These are phyloP conservation scores for Spathaspora boniae DNA, from an alignment of 805 yeast genomes.

Conservation along the genomic window DNA sequence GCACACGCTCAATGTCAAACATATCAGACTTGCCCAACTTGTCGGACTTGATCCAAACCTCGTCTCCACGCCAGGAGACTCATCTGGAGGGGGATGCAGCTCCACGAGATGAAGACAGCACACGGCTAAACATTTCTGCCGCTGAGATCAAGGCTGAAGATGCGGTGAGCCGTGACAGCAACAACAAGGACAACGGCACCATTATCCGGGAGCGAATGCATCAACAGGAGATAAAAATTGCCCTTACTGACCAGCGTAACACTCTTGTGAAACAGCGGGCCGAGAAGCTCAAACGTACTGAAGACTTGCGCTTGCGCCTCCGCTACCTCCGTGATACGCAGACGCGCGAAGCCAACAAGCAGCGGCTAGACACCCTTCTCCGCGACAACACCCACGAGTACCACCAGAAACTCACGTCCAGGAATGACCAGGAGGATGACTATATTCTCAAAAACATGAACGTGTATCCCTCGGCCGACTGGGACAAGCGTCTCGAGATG, in stretches of 20 bases:
- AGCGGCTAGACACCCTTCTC: constrained; percentile 16
- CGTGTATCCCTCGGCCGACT: constrained; percentile 34
- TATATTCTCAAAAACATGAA: constrained; percentile 22
- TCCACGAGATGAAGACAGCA: too few species aligned
- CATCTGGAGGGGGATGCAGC: too few species aligned
- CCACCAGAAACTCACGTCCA: constrained; percentile 3
- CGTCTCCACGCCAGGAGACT: not conserved
- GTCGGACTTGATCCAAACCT: not conserved
- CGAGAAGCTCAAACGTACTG: constrained; percentile 1
- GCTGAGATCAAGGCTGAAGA: too few species aligned
- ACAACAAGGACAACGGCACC: too few species aligned
- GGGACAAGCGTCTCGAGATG: constrained; percentile 23
- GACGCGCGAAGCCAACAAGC: constrained; percentile 11
- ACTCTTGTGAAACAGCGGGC: constrained; percentile 3
- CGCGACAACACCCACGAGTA: constrained; percentile 17
- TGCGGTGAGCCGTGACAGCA: too few species aligned
- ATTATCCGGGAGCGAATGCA: too few species aligned
- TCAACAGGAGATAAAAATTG: constrained; percentile 5
- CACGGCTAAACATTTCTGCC: too few species aligned
- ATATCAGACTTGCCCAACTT: not conserved
- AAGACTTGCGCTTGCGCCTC: constrained; percentile 9
- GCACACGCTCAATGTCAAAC: not conserved
- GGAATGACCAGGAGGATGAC: constrained; percentile 15
- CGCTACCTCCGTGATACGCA: constrained; percentile 12
- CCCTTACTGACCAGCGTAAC: constrained; percentile 5